Evolutionary conservation across 768 basidiomycete genomes (phyloP).

Genomic region (Rhodotorula kratochvilovae): DNA sequence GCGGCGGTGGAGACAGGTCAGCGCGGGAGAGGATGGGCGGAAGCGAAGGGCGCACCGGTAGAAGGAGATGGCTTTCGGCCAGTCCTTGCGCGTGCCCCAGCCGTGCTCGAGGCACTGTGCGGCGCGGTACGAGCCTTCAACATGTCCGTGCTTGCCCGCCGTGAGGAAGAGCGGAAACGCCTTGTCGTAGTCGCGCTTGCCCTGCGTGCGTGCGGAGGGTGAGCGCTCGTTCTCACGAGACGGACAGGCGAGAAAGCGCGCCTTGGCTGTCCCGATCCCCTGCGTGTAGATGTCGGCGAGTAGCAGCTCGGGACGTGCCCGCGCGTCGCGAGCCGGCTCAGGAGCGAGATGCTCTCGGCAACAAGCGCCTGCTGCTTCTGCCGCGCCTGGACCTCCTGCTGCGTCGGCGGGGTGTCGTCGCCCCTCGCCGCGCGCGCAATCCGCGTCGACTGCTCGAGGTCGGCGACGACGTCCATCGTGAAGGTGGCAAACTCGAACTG

Average conservation of each 20-base stretch:
- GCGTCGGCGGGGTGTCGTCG: neutral
- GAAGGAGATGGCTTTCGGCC: slow-evolving; percentile 83
- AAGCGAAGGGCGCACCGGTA: slow-evolving; percentile 54
- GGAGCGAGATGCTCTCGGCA: slow-evolving; percentile 76
- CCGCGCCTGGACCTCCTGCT: slow-evolving; percentile 45
- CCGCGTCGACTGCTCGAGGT: slow-evolving; percentile 56
- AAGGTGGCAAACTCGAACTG: slow-evolving; percentile 98
- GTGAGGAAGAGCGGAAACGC: slow-evolving; percentile 94
- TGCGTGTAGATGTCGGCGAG: slow-evolving; percentile 97
- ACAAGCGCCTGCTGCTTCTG: slow-evolving; percentile 61
- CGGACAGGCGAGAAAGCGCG: neutral
- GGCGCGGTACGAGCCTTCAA: slow-evolving; percentile 89
- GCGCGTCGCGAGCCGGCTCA: slow-evolving; percentile 86
- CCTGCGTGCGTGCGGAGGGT: slow-evolving; percentile 41
- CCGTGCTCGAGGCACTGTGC: slow-evolving; percentile 98
- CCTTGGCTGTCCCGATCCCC: slow-evolving; percentile 52
- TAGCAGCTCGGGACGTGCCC: slow-evolving; percentile 94
- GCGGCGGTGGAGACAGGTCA: neutral
- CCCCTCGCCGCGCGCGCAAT: slow-evolving; percentile 22
- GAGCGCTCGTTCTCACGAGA: no score
- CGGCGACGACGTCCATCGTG: slow-evolving; percentile 95
- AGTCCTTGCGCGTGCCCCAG: slow-evolving; percentile 93
- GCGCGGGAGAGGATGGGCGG: neutral
- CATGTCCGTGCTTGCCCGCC: slow-evolving; percentile 93
- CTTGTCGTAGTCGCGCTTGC: slow-evolving; percentile 90